Conservation (phyloP, 345 rosid genomes). For the Hibiscus mutabilis region DNA sequence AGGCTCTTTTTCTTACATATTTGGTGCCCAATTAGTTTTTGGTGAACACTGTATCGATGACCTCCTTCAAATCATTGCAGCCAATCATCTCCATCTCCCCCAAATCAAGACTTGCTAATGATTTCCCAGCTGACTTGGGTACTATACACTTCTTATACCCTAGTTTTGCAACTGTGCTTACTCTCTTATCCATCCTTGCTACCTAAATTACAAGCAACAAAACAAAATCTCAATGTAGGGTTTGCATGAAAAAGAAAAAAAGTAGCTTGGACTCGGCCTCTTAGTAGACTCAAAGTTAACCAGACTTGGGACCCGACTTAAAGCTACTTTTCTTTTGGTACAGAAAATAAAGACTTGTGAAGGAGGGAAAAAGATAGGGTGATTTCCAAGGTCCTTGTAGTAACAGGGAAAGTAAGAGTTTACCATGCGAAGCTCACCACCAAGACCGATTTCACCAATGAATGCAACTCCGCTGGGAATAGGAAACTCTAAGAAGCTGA, state of each 20-base stretch:
- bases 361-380: no score
- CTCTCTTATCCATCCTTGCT: slow-evolving; percentile 75
- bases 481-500: slow-evolving; percentile 90
- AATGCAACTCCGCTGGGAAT: slow-evolving; percentile 69
- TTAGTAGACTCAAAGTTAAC: neutral
- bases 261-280: neutral
- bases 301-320: no score
- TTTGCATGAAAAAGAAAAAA: neutral
- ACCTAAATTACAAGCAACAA: slow-evolving; percentile 32
- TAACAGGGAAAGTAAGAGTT: slow-evolving; percentile 15
- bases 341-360: neutral
- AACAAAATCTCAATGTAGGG: neutral
- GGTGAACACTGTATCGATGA: slow-evolving; percentile 51
- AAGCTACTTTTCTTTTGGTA: neutral
- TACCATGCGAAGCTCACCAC: slow-evolving; percentile 81
- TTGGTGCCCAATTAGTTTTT: neutral
- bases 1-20: no score
- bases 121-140: slow-evolving; percentile 52
- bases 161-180: slow-evolving; percentile 59
- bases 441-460: slow-evolving; percentile 83
- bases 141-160: slow-evolving; percentile 73
- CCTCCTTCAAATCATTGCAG: slow-evolving; percentile 68
- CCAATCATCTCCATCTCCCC: slow-evolving; percentile 46
- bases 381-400: neutral
- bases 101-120: slow-evolving; percentile 27